These are phyloP conservation scores for Cyclanthera cordifolia DNA, from an alignment of 306 rosid species.

Conservation along the genomic window DNA sequence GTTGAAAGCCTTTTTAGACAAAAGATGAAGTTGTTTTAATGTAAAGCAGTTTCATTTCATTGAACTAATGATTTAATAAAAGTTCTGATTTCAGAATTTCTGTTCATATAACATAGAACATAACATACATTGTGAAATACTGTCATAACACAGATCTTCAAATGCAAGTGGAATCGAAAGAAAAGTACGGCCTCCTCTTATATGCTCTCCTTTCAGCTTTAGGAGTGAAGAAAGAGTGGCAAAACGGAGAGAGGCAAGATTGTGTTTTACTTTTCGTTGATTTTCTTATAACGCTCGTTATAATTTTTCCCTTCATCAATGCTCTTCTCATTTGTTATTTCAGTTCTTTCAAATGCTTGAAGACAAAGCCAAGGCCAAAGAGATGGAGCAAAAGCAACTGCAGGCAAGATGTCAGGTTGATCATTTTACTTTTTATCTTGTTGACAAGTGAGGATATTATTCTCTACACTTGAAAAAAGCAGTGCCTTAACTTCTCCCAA, in stretches of 20 bases:
- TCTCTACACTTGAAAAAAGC: background rate
- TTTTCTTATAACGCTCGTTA: background rate
- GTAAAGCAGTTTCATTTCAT: no score
- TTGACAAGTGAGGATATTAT: background rate
- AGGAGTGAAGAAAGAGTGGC: slow-evolving; percentile 85
- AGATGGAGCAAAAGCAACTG: slow-evolving; percentile 35
- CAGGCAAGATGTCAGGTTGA: slow-evolving; percentile 46
- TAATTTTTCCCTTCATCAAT: background rate
- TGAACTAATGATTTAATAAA: no score
- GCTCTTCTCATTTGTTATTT: slow-evolving; percentile 12
- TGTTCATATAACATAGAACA: background rate
- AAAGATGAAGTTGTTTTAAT: no score
- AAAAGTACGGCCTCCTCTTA: slow-evolving; percentile 31
- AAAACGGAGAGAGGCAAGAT: slow-evolving; percentile 75
- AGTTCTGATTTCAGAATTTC: no score
- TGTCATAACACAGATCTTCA: slow-evolving; percentile 21
- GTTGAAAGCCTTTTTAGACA: slow-evolving; percentile 12
- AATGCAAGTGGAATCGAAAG: slow-evolving; percentile 27
- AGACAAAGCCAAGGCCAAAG: slow-evolving; percentile 43
- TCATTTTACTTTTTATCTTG: background rate
- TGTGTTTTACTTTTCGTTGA: slow-evolving; percentile 6
- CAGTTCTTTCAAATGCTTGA: slow-evolving; percentile 63
- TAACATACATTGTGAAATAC: background rate
- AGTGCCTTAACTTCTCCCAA: background rate
- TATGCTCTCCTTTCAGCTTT: slow-evolving; percentile 50